Base-by-base conservation (phyloP, 805 yeast genomes). In the Yarrowia sp. region DNA sequence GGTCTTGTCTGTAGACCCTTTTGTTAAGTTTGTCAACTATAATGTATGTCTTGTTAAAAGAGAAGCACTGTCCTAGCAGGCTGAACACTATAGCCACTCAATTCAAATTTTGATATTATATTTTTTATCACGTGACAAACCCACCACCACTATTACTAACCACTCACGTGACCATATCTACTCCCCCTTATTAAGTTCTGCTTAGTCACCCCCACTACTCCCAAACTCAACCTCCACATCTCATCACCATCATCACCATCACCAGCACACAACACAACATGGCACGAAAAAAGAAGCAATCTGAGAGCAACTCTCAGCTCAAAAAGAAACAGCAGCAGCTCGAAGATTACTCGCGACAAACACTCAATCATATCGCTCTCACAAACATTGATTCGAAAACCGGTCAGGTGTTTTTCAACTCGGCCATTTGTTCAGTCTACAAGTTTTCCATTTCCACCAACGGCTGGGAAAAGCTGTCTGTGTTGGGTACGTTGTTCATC, bases 401-500 rank as follows among this genome's bases (percentile, higher is more conserved):
- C n/a, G 74, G 74, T 32, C 73, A 75, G 64, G 69, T 78, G 18
- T 70, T 75, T 33, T 72, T 71, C 67, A 71, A 75, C n/a, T 75
- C 80, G 7, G 68, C 79, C 2, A 76, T 78, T 35, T 77, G 80
- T 67, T 77, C 75, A 32, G 76, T 78, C 9, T 78, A 78, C 70
- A 69, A 74, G 67, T 78, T 74, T 68, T 71, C 75, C 55, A 53
- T 72, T 14, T 72, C 67, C 10, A 50, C 67, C 3, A 73, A 71
- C 17, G 73, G 72, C 65, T 78, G 81, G 81, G 77, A 75, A 43
- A 77, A 76, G 68, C 66, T 71, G 32, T 68, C 75, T 62, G 73
- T 73, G 64, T 78, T 76, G 66, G 81, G 81, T 13, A 71, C 78
- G 1, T 53, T 78, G 57, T 77, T 78, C 65, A 70, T 78, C 6